Evolutionary conservation across 2,329 filamentous ascomycete genomes (phyloP), one percentile per base, ranked within the genome.

Genomic region (Pestalotiopsis sp.): DNA sequence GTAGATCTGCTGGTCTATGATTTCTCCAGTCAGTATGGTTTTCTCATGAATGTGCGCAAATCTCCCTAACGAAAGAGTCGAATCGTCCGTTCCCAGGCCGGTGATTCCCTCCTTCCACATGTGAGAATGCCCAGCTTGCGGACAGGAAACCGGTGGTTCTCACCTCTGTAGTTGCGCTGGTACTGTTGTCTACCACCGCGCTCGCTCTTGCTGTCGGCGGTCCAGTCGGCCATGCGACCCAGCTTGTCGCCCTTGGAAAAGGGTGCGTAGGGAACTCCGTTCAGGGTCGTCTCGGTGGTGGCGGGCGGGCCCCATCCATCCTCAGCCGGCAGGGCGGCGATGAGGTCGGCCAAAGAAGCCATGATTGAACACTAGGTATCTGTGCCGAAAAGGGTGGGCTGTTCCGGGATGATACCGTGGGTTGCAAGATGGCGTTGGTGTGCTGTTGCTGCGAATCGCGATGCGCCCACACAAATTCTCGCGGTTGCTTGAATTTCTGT

Each of bases 141-240:
- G 59, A 5, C 38, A 4, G 14, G 14, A 23, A n/a, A 36, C n/a
- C 9, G 12, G 27, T 20, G 14, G 1, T 6, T 13, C 84, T 64
- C 82, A 97, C 95, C 95, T 90, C 96, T 91, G 83, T 92, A 98
- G 82, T 95, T 96, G 75, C 95, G 89, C 82, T 95, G 94, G 83
- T 97, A 98, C 79, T 96, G 93, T 81, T 93, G 91, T 79, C 95
- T 87, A 71, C 94, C 93, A 74, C 92, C 92, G 70, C 90, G 87
- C 64, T 91, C 89, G 75, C 96, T 93, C 84, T 98, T 98, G 81
- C 93, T 91, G 79, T 98, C 96, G 62, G 90, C 79, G 20, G 95
- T 97, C 96, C 96, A 99, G 86, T 99, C 96, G 70, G 96, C 96
- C 95, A 99, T 98, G 81, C 96, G 95, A 78, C 96, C 96, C 70